These are phyloP conservation scores for Xerocomellus chrysenteron DNA, from an alignment of 768 basidiomycete genomes.

Conservation along the genomic window DNA sequence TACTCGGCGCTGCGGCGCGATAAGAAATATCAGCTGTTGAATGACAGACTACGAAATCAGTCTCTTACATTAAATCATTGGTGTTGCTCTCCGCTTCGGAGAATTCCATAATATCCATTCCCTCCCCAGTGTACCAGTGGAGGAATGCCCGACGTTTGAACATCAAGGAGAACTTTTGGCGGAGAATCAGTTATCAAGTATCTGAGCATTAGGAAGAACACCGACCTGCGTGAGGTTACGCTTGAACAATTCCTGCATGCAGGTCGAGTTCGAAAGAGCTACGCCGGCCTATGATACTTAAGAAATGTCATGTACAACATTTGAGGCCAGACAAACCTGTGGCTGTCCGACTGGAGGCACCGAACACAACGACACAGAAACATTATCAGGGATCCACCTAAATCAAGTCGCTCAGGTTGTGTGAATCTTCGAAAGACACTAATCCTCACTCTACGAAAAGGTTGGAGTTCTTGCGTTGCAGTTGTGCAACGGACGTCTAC, in stretches of 20 bases:
- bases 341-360: conserved; percentile 81
- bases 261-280: conserved; percentile 74
- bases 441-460: conserved; percentile 74
- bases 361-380: conserved; percentile 79
- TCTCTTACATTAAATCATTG: conserved; percentile 73
- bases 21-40: conserved; percentile 7
- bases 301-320: conserved; percentile 4
- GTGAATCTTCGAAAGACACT: not conserved
- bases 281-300: conserved; percentile 53
- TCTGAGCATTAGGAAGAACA: conserved; percentile 4
- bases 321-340: conserved; percentile 42
- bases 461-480: conserved; percentile 73
- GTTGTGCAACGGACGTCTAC: conserved; percentile 66
- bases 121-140: conserved; percentile 90
- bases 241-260: conserved; percentile 84
- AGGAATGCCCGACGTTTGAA: conserved; percentile 84
- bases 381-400: conserved; percentile 90
- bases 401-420: conserved; percentile 2
- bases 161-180: conserved; percentile 68
- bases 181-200: conserved; percentile 1
- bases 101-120: conserved; percentile 85
- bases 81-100: conserved; percentile 85
- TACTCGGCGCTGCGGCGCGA: conserved; percentile 70
- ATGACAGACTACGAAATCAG: not conserved
- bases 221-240: conserved; percentile 62